Base-by-base conservation (phyloP, 176 grass and related monocot genomes). In the Typha latifolia region DNA sequence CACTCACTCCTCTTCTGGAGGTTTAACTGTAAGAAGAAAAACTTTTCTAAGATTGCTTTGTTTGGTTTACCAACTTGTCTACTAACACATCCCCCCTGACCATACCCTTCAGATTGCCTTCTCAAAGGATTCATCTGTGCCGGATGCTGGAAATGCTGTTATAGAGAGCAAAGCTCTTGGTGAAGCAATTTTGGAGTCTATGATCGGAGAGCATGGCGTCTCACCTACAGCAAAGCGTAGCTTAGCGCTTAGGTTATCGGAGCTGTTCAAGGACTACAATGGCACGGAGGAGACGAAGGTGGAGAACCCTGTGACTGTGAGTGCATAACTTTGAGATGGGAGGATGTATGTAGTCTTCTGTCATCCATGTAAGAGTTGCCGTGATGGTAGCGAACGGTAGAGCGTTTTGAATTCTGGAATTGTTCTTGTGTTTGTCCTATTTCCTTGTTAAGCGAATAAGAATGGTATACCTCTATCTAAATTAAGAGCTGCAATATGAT, bases 131-230 rank as follows among this genome's bases (percentile, higher is more conserved):
- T 74, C 68, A 12, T 79, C 81, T 5, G 69, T 75, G 72, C 82
- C 80, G n/a, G 72, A 66, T 75, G 51, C 34, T 5, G 73, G 71
- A 43, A 76, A 47, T 13, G 51, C 20, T 14, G 67, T 79, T 34
- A 90, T 99, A 16, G 83, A 87, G 16, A 93, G 81, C 83, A 86
- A 49, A 20, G 51, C 64, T 26, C 81, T 99, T 3, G 81, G 81
- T 48, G 76, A 84, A 51, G 83, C 86, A 26, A 68, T 99, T 34
- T 63, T 99, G 47, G 84, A 90, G 52, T 99, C 94, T 49, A 99
- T 93, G 59, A 93, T 99, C 34, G 94, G 94, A 14, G 81, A 90
- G 72, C 75, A 78, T 69, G 87, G 87, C 5, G 87, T 90, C 49
- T 96, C 91, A 43, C 91, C 84, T 0, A 78, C 78, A 0, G 79